These are phyloP conservation scores for Mrakia blollopis DNA, from an alignment of 768 basidiomycete species.

Conservation along the genomic window DNA sequence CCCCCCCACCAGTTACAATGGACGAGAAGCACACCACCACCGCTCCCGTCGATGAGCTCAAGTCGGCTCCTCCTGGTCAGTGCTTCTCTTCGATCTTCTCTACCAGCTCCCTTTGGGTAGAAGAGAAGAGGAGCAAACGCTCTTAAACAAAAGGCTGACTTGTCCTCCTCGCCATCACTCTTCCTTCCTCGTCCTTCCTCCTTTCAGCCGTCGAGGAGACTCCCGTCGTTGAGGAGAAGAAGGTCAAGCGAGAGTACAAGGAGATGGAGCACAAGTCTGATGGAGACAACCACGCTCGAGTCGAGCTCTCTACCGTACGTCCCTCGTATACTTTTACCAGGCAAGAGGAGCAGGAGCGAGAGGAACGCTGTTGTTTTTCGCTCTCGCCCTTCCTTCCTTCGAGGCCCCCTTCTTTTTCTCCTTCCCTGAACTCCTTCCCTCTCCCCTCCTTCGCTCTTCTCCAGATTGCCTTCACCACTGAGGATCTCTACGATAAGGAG, in stretches of 20 bases:
- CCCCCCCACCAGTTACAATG: conserved; percentile 10
- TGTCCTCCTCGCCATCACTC: not conserved
- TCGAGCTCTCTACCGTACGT: conserved; percentile 23
- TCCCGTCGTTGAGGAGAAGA: conserved; percentile 33
- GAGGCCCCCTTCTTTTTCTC: not conserved
- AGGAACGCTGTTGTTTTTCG: conserved; percentile 3
- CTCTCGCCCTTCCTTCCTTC: not conserved
- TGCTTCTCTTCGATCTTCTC: not conserved
- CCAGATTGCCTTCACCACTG: conserved; percentile 45
- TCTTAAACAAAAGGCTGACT: not conserved
- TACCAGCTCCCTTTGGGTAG: not conserved
- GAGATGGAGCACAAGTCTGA: conserved; percentile 43
- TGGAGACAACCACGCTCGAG: conserved; percentile 30
- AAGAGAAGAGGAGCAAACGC: not conserved
- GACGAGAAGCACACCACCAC: conserved; percentile 4
- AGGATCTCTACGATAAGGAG: conserved; percentile 79
- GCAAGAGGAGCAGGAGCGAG: not conserved
- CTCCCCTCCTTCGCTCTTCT: not conserved
- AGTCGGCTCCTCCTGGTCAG: not conserved
- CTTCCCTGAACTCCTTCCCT: not conserved
- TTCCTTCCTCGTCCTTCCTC: not conserved
- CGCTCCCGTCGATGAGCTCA: not conserved
- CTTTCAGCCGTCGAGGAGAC: conserved; percentile 34
- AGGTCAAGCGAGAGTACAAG: conserved; percentile 79
- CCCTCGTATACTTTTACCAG: not conserved